These are phyloP conservation scores for Citrus sinensis DNA, from an alignment of 345 rosid genomes.

Conservation along the genomic window DVS_A1.0 CM039166.1:15002001-15002500, in stretches of 20 bases:
- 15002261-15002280: not conserved
- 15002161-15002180: not conserved
- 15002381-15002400: not conserved
- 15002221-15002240: not conserved
- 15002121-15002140: not conserved
- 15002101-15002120: not conserved
- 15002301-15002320: not conserved
- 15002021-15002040: not conserved
- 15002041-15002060: not conserved
- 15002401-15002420: no score
- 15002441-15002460: not conserved
- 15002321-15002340: not conserved
- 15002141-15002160: not conserved
- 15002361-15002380: not conserved
- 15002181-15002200: not conserved
- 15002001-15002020: not conserved
- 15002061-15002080: not conserved
- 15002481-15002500: no score
- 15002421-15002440: not conserved
- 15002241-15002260: not conserved
- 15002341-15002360: not conserved
- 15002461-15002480: no score
- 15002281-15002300: not conserved
- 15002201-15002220: not conserved
- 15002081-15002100: not conserved